phyloP scores from a whole-genome alignment of 1,284 basidiomycete genomes.

The Cryptococcus neoformans region DNA sequence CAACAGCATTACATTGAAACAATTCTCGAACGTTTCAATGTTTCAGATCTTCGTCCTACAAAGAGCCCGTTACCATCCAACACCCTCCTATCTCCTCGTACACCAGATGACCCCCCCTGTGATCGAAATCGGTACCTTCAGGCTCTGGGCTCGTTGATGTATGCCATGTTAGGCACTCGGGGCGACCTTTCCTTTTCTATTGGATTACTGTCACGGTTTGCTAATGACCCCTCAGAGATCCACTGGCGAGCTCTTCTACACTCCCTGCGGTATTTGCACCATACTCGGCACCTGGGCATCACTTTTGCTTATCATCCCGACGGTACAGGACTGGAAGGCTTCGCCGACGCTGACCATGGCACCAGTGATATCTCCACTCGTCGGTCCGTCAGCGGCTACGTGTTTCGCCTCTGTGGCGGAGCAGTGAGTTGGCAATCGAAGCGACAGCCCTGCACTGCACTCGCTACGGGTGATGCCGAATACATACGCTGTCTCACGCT shows the following conservation, averaged over 20 bases:
- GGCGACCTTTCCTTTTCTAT: constrained; percentile 35
- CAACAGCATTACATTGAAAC: constrained; percentile 19
- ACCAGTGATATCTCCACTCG: constrained; percentile 12
- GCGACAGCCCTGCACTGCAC: constrained; percentile 2
- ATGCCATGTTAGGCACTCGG: constrained; percentile 22
- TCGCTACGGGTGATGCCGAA: constrained; percentile 7
- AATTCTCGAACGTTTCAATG: neutral
- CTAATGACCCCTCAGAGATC: constrained; percentile 4
- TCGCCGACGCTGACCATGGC: constrained; percentile 52
- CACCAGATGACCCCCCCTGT: constrained; percentile 1
- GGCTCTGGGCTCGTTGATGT: constrained; percentile 30
- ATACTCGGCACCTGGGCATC: constrained; percentile 43
- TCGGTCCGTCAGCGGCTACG: neutral
- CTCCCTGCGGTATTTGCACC: constrained; percentile 53
- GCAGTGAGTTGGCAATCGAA: constrained; percentile 5
- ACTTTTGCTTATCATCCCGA: constrained; percentile 21
- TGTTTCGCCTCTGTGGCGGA: neutral
- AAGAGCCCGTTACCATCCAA: constrained; percentile 10
- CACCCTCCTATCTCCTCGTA: neutral
- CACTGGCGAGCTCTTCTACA: constrained; percentile 52
- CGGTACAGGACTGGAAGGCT: constrained; percentile 41
- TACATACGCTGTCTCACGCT: constrained; percentile 1
- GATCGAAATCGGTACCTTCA: constrained; percentile 16
- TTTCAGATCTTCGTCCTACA: neutral
- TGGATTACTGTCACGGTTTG: constrained; percentile 20